These are phyloP conservation scores for Rhizopus microsporus DNA, from an alignment of 371 early-diverging fungal species.

Conservation along the genomic window DNA sequence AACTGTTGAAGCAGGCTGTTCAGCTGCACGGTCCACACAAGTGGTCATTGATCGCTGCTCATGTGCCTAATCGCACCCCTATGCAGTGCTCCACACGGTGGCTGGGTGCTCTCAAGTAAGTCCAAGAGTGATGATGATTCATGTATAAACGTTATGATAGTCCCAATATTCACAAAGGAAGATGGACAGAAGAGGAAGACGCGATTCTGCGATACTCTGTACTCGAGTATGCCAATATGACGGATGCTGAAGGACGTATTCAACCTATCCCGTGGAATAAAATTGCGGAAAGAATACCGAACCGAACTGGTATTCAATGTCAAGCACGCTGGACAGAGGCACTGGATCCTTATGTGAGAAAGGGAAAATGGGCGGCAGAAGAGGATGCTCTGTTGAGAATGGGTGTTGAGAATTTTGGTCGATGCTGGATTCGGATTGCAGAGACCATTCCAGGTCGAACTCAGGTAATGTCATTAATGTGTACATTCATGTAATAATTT, in stretches of 20 bases:
- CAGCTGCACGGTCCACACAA: constrained; percentile 54
- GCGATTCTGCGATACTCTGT: constrained; percentile 51
- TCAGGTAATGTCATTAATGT: constrained; percentile 28
- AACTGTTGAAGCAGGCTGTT: constrained; percentile 45
- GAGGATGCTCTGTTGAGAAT: constrained; percentile 61
- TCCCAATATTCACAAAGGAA: constrained; percentile 64
- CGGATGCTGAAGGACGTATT: constrained; percentile 48
- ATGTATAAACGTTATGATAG: constrained; percentile 15
- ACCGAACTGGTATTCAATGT: constrained; percentile 71
- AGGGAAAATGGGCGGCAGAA: constrained; percentile 67
- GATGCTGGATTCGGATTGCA: constrained; percentile 77
- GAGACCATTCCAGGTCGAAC: constrained; percentile 69
- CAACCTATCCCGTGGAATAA: constrained; percentile 65
- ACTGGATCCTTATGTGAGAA: constrained; percentile 66
- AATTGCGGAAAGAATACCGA: constrained; percentile 58
- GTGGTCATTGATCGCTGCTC: constrained; percentile 68
- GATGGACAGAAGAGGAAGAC: constrained; percentile 73
- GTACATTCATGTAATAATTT: not conserved
- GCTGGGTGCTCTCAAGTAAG: constrained; percentile 63
- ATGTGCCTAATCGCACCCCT: constrained; percentile 64
- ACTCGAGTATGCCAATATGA: constrained; percentile 41
- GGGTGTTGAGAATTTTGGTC: constrained; percentile 54
- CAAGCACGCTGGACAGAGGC: constrained; percentile 80
- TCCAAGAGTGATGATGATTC: not conserved
- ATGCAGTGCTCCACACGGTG: constrained; percentile 74